These are phyloP conservation scores for Sordaria brevicollis DNA, from an alignment of 495 filamentous ascomycete species.

Conservation along the genomic window DNA sequence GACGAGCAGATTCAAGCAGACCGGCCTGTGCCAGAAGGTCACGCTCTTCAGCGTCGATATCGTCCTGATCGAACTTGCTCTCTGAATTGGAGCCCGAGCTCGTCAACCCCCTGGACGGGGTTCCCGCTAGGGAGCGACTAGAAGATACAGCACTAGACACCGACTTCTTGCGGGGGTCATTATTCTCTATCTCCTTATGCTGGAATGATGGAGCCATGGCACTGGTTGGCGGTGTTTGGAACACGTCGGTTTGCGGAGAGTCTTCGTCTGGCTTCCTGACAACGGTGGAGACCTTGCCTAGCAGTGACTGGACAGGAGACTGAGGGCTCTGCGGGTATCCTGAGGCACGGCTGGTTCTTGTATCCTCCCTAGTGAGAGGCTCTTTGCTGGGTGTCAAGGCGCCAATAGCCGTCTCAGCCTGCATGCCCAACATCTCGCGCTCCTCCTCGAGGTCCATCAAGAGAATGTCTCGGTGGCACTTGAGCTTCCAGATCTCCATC, in stretches of 20 bases:
- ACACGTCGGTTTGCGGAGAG: constrained; percentile 27
- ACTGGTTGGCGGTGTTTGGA: constrained; percentile 37
- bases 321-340: constrained; percentile 19
- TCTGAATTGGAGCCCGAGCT: constrained; percentile 11
- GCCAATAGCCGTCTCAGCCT: constrained; percentile 15
- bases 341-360: constrained; percentile 14
- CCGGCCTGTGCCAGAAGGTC: constrained; percentile 43
- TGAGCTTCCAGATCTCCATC: constrained; percentile 87
- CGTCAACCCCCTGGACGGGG: constrained; percentile 18
- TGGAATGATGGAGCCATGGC: constrained; percentile 36
- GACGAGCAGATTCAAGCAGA: constrained; percentile 22
- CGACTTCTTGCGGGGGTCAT: constrained; percentile 27
- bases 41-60: constrained; percentile 39
- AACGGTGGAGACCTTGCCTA: constrained; percentile 18
- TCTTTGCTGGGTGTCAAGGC: constrained; percentile 8
- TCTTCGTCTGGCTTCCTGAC: constrained; percentile 22
- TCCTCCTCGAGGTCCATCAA: constrained; percentile 78
- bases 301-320: constrained; percentile 21
- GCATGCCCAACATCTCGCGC: constrained; percentile 26
- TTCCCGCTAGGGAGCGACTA: constrained; percentile 16
- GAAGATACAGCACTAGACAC: constrained; percentile 33
- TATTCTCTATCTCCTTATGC: constrained; percentile 29
- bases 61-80: constrained; percentile 20
- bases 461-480: constrained; percentile 83
- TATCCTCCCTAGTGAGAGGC: constrained; percentile 16